These are phyloP conservation scores for Lablab purpureus DNA, from an alignment of 306 rosid genomes.

Conservation along the genomic window DNA sequence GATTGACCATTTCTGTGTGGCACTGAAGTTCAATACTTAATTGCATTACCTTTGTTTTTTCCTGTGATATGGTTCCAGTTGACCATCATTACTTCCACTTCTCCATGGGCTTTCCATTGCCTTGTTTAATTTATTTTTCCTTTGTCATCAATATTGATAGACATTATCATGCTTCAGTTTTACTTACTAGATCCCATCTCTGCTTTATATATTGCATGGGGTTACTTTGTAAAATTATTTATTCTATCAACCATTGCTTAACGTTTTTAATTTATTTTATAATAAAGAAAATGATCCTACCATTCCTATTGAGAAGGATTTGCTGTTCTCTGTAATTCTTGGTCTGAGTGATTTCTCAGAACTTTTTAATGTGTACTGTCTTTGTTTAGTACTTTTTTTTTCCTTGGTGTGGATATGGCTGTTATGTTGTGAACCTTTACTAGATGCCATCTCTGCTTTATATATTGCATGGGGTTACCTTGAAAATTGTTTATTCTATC, in stretches of 20 bases:
- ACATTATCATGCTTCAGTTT: neutral
- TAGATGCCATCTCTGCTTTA: neutral
- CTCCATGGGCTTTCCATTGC: neutral
- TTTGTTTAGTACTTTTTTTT: neutral
- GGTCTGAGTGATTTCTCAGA: slow-evolving; percentile 12
- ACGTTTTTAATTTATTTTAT: neutral
- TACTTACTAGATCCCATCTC: neutral
- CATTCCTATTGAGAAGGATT: neutral
- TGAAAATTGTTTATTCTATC: neutral
- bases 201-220: slow-evolving; percentile 30
- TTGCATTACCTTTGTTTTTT: neutral
- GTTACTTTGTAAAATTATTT: neutral
- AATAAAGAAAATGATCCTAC: neutral
- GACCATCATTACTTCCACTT: neutral
- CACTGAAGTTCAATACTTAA: neutral
- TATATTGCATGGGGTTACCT: slow-evolving; percentile 16
- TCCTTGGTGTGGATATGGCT: neutral
- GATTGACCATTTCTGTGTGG: neutral
- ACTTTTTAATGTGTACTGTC: slow-evolving; percentile 9
- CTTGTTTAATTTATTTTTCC: slow-evolving; percentile 17
- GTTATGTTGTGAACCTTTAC: slow-evolving; percentile 9
- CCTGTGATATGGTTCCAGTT: neutral
- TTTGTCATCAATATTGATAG: neutral
- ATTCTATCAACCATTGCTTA: neutral
- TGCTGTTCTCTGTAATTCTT: slow-evolving; percentile 8